Evolutionary conservation across 768 basidiomycete genomes (phyloP), one percentile per base, ranked within the genome.

Genomic region (Leccinum longicurvipes): DNA sequence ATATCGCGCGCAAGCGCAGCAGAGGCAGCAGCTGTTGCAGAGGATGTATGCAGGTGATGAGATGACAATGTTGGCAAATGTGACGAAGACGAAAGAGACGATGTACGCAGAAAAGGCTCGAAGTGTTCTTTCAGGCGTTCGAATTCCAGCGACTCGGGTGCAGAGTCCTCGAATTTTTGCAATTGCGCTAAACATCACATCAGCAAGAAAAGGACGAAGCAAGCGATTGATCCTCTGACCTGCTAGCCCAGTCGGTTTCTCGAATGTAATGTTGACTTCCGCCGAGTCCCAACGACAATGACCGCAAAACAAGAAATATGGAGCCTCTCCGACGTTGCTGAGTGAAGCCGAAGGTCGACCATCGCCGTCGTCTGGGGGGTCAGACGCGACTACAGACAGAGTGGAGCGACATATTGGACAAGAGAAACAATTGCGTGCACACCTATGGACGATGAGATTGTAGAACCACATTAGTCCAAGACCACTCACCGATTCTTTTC

Each of bases 91-190:
- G 87, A 85, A 72, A 83, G 77, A 57, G 86, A 82, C 58, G 89
- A 85, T 79, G 88, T 83, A 74, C 93, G 86, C 73, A 99, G 76
- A 77, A 92, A 90, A 53, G 93, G 90, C 70, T 98, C 97, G 76
- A 98, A 94, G 72, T 98, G 95, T 65, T 97, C 93, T 74, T 96
- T 96, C 64, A 99, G 73, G 57, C 88, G 83, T 63, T 99, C 97
- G 67, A 97, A 94, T 72, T 97, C 95, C 59, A 93, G 74, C 11
- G 84, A 82, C 55, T 91, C 93, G 10, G 89, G 85, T 0, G 87
- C 87, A 23, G 87, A 86, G 64, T 95, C 91, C 77, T 96, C 90
- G 55, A 81, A 82, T 72, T 89, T 93, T 68, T 97, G 94, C 25
- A 98, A 75, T 70, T 98, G 96, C 19, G 88, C 95, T 98, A 44